Evolutionary conservation across 768 basidiomycete genomes (phyloP), one percentile per base, ranked within the genome.

Genomic region (Naganishia antarctica): DNA sequence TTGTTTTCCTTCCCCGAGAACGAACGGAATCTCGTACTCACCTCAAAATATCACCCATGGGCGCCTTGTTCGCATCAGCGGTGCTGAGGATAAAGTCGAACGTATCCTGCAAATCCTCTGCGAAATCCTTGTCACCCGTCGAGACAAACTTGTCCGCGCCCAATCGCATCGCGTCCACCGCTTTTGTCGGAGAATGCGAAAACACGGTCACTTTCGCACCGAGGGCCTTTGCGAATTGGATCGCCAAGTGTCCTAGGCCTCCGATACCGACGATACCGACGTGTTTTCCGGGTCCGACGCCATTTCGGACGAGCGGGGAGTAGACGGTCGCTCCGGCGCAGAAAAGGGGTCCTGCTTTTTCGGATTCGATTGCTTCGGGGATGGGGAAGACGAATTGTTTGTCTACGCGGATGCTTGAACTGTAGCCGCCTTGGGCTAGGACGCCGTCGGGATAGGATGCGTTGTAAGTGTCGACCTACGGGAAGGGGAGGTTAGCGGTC

Each of bases 181-280:
- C 76, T 76, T 86, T 86, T 61, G 73, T 72, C 28, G 78, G 67
- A 23, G 82, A 82, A 73, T 85, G 84, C 8, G 84, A 83, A 76
- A 86, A 84, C 5, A 82, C 85, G 61, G 81, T 79, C 40, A 85
- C 82, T 25, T 83, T 81, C 4, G 82, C 82, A 2, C 83, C 85
- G 49, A 87, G 76, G 1, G 83, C 84, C 57, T 81, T 79, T 44
- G 81, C 81, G 72, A 81, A 82, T 57, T 81, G 72, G 50, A 82
- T 62, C 11, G 70, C 76, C 29, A 77, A 69, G 62, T 73, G 74
- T 45, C 74, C 74, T 11, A 86, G 77, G n/a, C 85, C 85, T n/a
- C 85, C 85, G 48, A 87, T 81, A 12, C 63, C 63, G 45, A 87
- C 79, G 47, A 87, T 78, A 41, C 85, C 86, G 64, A 88, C 83